A percentile compares a stretch with the other conserved stretches of the same genome.
phyloP scores from a whole-genome alignment of 108 stramenopile species.

The Pseudonitzschia multistriata region DNA sequence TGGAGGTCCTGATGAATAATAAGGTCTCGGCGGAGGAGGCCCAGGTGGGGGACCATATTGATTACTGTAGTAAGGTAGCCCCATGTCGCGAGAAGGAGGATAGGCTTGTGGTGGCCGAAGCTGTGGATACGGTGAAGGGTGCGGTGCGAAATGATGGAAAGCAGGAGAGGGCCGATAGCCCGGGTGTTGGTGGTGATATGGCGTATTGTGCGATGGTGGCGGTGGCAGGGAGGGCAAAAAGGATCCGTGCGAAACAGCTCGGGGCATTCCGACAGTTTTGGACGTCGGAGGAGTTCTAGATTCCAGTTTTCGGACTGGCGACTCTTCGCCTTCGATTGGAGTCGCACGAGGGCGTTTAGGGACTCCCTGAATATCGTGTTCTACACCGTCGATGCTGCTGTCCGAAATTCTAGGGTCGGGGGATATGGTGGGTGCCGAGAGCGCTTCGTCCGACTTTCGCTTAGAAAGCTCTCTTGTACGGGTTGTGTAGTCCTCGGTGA shows the following conservation, averaged over 20 bases:
- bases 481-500: background rate
- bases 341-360: background rate
- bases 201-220: background rate
- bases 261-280: background rate
- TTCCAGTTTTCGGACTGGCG: slow-evolving; percentile 21
- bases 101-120: background rate
- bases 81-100: background rate
- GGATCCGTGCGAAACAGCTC: slow-evolving; percentile 3
- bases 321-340: background rate
- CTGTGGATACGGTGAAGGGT: background rate
- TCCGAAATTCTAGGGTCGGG: background rate
- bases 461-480: background rate
- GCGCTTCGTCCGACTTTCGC: background rate
- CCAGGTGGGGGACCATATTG: slow-evolving; percentile 6
- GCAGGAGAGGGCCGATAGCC: background rate
- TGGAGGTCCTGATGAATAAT: slow-evolving; percentile 1
- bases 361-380: background rate
- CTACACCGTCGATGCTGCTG: background rate
- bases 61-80: background rate
- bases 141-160: background rate
- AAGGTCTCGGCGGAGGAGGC: background rate
- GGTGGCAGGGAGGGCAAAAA: slow-evolving; percentile 5
- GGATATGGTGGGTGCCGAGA: background rate
- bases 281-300: slow-evolving; percentile 13
- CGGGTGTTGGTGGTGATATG: background rate